Base-by-base conservation (phyloP, 2,329 filamentous ascomycete genomes). In the Monilinia vaccinii-corymbosi region DNA sequence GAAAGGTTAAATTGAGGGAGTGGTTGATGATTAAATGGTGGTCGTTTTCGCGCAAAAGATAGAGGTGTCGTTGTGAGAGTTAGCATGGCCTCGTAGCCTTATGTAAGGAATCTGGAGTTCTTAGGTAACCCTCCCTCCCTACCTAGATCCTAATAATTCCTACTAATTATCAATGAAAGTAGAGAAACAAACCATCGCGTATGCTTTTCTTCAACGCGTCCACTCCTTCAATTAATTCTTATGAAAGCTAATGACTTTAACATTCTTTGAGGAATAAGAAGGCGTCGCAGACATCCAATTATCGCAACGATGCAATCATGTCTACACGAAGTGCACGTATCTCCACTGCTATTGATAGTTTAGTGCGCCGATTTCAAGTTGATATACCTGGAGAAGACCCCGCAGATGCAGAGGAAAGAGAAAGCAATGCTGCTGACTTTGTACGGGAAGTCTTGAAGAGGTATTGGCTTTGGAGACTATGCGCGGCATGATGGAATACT, bases 361-460 rank as follows among this genome's bases (percentile, higher is more conserved):
- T 96, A 71, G 85, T 95, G 71, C 79, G 85, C 68, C 86, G 88
- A 70, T 78, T 93, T 61, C 78, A 94, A 60, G 88, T 88, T 59
- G 77, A 80, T 53, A 79, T 85, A 64, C 79, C 82, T 45, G 76
- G 82, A 64, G 85, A 90, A 67, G 82, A 85, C 69, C 84, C 89
- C 63, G 83, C 82, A n/a, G 75, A 76, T 10, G 82, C 83, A 23
- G 84, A 91, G 70, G 79, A 86, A 67, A 83, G 87, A 63, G 84
- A 89, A 70, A 83, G 89, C 64, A 80, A 83, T 64, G 79, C 81
- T 31, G 76, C 80, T 60, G 75, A 79, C 23, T 75, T 78, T 64
- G 81, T 80, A 46, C 64, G 74, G 73, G 63, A 73, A 74, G 51
- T 75, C 75, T 55, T 76, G 79, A 64, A 75, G 73, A 70, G 72